These are phyloP conservation scores for Plasmodium vinckei DNA, from an alignment of 169 alveolate genomes.

Conservation along the genomic window DNA sequence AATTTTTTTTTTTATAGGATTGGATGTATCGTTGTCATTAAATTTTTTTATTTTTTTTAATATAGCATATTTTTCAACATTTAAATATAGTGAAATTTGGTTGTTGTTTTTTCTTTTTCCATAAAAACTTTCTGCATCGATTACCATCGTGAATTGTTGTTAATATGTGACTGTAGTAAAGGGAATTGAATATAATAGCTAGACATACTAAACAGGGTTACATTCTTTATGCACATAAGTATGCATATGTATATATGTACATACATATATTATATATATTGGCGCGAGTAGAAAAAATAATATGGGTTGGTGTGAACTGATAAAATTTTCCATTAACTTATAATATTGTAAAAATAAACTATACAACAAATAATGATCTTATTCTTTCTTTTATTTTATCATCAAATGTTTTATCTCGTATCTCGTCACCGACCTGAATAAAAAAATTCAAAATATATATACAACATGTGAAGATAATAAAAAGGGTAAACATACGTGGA, in stretches of 20 bases:
- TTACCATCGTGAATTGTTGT: constrained; percentile 25
- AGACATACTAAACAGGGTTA: too few species aligned
- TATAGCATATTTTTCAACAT: constrained; percentile 43
- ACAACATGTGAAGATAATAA: neutral
- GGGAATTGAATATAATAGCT: too few species aligned
- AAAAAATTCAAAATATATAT: constrained; percentile 9
- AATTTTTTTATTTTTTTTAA: constrained; percentile 32
- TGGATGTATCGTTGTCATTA: neutral
- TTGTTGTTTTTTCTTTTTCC: constrained; percentile 48
- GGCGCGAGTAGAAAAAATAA: neutral
- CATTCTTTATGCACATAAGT: too few species aligned
- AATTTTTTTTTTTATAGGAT: constrained; percentile 15
- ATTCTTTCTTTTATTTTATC: constrained; percentile 60
- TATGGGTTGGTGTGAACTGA: neutral
- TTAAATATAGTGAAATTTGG: constrained; percentile 1
- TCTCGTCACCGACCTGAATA: constrained; percentile 63
- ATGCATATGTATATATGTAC: too few species aligned
- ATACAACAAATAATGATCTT: constrained; percentile 8
- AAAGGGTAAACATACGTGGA: neutral
- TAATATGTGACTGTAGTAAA: neutral
- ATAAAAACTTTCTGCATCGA: constrained; percentile 55
- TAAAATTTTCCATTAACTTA: neutral
- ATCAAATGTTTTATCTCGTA: constrained; percentile 55
- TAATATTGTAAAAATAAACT: neutral
- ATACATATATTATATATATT: too few species aligned